These are phyloP conservation scores for Paraconiothyrium sp. DNA, from an alignment of 2,329 filamentous ascomycete species.

Conservation along the genomic window DNA sequence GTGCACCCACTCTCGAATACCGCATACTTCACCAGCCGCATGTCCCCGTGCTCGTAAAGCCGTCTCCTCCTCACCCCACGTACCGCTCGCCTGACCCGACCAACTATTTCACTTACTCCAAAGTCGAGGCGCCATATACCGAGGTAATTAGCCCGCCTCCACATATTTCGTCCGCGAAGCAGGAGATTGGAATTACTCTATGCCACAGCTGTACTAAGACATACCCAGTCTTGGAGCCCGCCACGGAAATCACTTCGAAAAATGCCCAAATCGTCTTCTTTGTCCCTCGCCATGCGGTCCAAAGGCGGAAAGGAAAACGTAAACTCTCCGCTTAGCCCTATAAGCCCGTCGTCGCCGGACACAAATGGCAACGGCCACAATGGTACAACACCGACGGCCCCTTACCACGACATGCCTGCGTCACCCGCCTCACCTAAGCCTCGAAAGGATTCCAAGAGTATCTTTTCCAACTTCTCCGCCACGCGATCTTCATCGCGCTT, in stretches of 20 bases:
- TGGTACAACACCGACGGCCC: slow-evolving; percentile 40
- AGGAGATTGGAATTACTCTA: slow-evolving; percentile 15
- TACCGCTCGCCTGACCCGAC: slow-evolving; percentile 26
- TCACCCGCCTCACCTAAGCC: slow-evolving; percentile 47
- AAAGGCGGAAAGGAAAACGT: slow-evolving; percentile 40
- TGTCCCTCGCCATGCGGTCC: slow-evolving; percentile 49
- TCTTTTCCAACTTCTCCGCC: slow-evolving; percentile 60
- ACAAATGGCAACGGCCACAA: slow-evolving; percentile 32
- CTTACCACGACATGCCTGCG: slow-evolving; percentile 43
- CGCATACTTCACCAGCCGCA: slow-evolving; percentile 32
- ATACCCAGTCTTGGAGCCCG: slow-evolving; percentile 33
- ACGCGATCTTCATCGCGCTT: slow-evolving; percentile 58
- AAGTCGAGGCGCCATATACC: slow-evolving; percentile 27
- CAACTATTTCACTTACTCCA: slow-evolving; percentile 24
- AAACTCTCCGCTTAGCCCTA: slow-evolving; percentile 43
- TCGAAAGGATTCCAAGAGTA: slow-evolving; percentile 52
- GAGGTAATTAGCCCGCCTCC: slow-evolving; percentile 39
- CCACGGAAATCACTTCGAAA: slow-evolving; percentile 44
- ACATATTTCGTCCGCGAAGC: slow-evolving; percentile 10
- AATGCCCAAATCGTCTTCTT: slow-evolving; percentile 51
- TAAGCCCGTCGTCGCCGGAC: slow-evolving; percentile 44
- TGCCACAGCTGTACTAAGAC: slow-evolving; percentile 35
- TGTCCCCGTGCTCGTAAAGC: slow-evolving; percentile 37
- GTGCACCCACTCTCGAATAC: slow-evolving; percentile 26
- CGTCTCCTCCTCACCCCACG: slow-evolving; percentile 28